Evolutionary conservation across 306 rosid species (phyloP), one percentile per base, ranked within the genome.

Genomic region (Castanea mollissima): DNA sequence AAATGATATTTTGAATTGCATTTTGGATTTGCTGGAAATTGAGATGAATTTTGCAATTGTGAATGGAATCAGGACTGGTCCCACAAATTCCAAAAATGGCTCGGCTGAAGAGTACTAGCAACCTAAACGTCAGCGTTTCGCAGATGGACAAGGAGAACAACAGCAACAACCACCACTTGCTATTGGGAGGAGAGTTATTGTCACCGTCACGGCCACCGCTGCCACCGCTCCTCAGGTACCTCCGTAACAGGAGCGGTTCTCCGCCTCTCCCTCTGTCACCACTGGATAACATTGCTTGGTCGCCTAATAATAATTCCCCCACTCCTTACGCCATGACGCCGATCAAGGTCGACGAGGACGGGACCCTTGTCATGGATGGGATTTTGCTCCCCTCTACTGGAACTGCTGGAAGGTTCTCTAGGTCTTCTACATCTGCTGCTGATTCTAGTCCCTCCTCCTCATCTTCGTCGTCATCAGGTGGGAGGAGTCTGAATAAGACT

Each of bases 281-380:
- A 0, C 55, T 90, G 44, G 94, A 92, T 77, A 92, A 92, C 74
- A 76, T 82, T 68, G 78, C 56, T 9, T 56, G 69, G 81, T 72
- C 92, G 63, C 81, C 89, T 79, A 41, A 41, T 41, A 41, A 41
- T 41, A 41, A 7, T 41, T 41, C 12, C 46, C 46, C 46, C 12
- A 64, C 74, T 21, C 59, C 67, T 55, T 92, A 87, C 81, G 11
- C 90, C 59, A 84, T 89, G 55, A 75, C 92, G 57, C 91, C 89
- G 23, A 87, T 87, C 20, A 84, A 86, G 82, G 88, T 69, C 13
- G 91, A 85, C 2, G 97, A 92, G 67, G 97, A 92, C 56, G 90
- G 46, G 46, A 41, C 86, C 31, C 35, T 92, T 35, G 94, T 92
- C 71, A 92, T 92, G 84, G 93, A 92, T 81, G 97, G 82, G 10